phyloP scores from a whole-genome alignment of 176 grass and related monocot genomes.

The Poa pratensis region DNA sequence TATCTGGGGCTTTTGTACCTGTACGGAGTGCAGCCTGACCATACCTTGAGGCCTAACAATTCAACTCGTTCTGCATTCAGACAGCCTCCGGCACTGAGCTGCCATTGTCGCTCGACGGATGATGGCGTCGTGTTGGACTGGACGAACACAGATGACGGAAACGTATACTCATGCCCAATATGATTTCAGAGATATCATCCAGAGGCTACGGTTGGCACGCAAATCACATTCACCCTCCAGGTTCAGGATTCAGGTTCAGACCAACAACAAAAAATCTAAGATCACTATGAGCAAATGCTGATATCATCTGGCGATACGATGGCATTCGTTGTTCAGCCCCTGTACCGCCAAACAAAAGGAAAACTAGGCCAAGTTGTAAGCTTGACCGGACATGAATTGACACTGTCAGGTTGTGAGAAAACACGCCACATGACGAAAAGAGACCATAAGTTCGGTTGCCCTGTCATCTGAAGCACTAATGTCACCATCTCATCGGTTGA shows the following conservation, averaged over 20 bases:
- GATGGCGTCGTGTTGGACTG: slow-evolving; percentile 22
- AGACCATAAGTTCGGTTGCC: slow-evolving; percentile 25
- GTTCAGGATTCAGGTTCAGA: neutral
- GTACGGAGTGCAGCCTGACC: slow-evolving; percentile 49
- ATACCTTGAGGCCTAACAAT: slow-evolving; percentile 33
- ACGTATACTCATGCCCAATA: slow-evolving; percentile 45
- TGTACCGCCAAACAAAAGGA: neutral
- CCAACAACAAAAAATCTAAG: neutral
- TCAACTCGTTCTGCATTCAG: slow-evolving; percentile 32
- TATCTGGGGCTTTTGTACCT: slow-evolving; percentile 10
- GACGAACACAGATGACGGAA: slow-evolving; percentile 13
- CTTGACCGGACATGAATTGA: slow-evolving; percentile 1
- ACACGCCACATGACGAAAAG: slow-evolving; percentile 53
- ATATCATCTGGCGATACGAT: slow-evolving; percentile 37
- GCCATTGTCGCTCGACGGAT: slow-evolving; percentile 35
- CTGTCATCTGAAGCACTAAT: slow-evolving; percentile 14
- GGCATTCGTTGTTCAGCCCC: neutral
- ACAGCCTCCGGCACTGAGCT: slow-evolving; percentile 26
- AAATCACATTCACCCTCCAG: slow-evolving; percentile 19
- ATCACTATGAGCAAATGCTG: slow-evolving; percentile 51
- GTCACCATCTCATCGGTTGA: slow-evolving; percentile 43
- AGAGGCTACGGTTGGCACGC: slow-evolving; percentile 13
- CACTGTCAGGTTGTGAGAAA: slow-evolving; percentile 11
- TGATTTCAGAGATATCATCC: slow-evolving; percentile 43
- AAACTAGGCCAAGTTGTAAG: slow-evolving; percentile 5